phyloP scores from a whole-genome alignment of 305 asterid genomes.

The Solanum hybrid region DNA sequence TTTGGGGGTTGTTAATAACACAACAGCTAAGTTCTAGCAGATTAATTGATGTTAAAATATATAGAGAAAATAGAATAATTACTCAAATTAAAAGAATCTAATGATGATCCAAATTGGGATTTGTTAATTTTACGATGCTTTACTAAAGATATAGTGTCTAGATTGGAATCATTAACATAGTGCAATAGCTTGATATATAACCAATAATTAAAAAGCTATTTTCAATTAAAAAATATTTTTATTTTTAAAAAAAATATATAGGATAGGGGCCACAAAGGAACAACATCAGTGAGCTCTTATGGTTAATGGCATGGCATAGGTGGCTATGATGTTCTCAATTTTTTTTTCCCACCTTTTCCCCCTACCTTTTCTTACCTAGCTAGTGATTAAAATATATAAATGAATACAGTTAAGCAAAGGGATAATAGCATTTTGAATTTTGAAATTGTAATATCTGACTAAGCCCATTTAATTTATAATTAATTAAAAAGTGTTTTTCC shows the following conservation, averaged over 20 bases:
- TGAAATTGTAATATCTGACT: background rate
- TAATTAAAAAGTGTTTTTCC: background rate
- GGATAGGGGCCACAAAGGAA: conserved; percentile 12
- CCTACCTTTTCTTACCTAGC: background rate
- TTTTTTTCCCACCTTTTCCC: background rate
- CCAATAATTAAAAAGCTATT: background rate
- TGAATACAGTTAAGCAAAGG: background rate
- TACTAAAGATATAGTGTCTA: background rate
- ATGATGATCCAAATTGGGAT: background rate
- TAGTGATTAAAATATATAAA: background rate
- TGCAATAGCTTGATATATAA: conserved; percentile 7
- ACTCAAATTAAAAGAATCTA: background rate
- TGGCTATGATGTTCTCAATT: conserved; percentile 27
- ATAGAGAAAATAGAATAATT: background rate
- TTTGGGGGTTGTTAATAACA: background rate
- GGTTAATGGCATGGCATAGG: conserved; percentile 3
- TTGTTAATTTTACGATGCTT: background rate
- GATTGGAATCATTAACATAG: conserved; percentile 11
- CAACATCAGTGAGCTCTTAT: conserved; percentile 14
- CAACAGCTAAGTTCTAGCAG: background rate
- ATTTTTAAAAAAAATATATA: background rate
- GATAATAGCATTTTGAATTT: background rate
- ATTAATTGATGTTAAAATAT: background rate
- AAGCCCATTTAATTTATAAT: background rate
- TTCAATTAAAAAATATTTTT: background rate